phyloP scores from a whole-genome alignment of 2,329 filamentous ascomycete genomes.

The Beauveria brongniartii region DNA sequence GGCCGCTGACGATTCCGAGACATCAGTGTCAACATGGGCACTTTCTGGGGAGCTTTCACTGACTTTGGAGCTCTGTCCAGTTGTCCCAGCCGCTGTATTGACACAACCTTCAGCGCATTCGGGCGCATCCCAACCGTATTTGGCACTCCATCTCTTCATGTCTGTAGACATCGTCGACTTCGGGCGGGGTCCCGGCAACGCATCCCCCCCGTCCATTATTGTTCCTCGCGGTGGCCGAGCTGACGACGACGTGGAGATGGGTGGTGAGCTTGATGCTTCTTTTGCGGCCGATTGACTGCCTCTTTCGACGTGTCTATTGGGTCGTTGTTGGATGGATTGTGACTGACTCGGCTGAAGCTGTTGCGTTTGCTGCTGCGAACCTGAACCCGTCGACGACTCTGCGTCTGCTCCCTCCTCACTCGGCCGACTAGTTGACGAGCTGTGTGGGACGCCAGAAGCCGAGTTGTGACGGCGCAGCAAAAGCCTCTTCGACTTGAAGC shows the following conservation, averaged over 20 bases:
- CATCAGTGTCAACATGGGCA: background rate
- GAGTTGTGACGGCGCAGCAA: constrained; percentile 11
- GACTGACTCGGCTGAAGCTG: background rate
- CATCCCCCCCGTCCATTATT: background rate
- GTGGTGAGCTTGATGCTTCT: background rate
- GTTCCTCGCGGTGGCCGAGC: background rate
- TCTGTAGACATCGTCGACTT: background rate
- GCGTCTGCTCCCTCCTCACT: constrained; percentile 1
- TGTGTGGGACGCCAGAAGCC: constrained; percentile 3
- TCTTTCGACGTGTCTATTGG: background rate
- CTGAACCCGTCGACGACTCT: background rate
- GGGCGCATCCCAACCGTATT: background rate
- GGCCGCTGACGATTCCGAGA: background rate
- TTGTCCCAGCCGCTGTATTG: background rate
- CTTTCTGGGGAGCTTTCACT: background rate
- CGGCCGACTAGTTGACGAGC: constrained; percentile 11
- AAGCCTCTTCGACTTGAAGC: constrained; percentile 31
- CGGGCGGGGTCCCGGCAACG: background rate
- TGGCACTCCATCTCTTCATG: background rate
- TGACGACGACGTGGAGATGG: background rate
- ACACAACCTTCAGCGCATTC: background rate
- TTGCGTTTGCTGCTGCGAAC: background rate
- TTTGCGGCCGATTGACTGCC: background rate
- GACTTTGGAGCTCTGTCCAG: background rate
- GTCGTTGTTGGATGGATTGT: background rate